phyloP scores from a whole-genome alignment of 306 rosid genomes.

The Cicer bijugum region DNA sequence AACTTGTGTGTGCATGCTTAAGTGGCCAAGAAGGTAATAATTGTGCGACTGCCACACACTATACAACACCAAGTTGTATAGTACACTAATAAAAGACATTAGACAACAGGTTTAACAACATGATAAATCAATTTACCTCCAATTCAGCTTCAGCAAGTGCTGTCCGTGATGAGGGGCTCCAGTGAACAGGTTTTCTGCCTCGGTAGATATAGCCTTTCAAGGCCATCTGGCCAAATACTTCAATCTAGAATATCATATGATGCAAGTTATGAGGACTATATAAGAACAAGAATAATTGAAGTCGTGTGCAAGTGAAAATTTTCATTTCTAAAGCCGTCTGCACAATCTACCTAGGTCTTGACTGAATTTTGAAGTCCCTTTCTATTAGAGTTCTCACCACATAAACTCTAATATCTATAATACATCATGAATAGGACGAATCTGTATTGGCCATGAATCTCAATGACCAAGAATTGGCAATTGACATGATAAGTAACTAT shows the following conservation, averaged over 20 bases:
- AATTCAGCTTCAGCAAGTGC: constrained; percentile 99
- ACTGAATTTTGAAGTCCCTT: constrained; percentile 27
- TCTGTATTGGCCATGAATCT: too few species aligned
- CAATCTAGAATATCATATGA: constrained; percentile 66
- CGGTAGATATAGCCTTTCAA: constrained; percentile 86
- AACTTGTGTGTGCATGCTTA: not conserved
- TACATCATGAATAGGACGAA: constrained; percentile 33
- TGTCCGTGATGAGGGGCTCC: constrained; percentile 98
- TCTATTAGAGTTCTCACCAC: constrained; percentile 29
- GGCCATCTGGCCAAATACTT: constrained; percentile 98
- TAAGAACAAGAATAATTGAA: constrained; percentile 18
- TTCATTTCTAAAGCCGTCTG: constrained; percentile 29
- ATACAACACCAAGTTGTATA: constrained; percentile 35
- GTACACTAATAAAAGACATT: not conserved
- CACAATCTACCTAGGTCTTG: constrained; percentile 36
- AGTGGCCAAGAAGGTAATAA: not conserved
- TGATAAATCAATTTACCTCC: constrained; percentile 65
- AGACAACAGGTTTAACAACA: constrained; percentile 12
- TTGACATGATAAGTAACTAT: too few species aligned
- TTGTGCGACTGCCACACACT: constrained; percentile 4
- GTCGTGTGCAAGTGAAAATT: constrained; percentile 24
- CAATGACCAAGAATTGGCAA: too few species aligned
- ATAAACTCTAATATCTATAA: constrained; percentile 3
- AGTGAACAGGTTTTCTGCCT: constrained; percentile 98
- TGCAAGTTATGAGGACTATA: constrained; percentile 31